A percentile compares a stretch with the other conserved stretches of the same genome.
Evolutionary conservation across 352 stramenopile genomes (phyloP).

Genomic region (Globisporangium iwayamae): DNA sequence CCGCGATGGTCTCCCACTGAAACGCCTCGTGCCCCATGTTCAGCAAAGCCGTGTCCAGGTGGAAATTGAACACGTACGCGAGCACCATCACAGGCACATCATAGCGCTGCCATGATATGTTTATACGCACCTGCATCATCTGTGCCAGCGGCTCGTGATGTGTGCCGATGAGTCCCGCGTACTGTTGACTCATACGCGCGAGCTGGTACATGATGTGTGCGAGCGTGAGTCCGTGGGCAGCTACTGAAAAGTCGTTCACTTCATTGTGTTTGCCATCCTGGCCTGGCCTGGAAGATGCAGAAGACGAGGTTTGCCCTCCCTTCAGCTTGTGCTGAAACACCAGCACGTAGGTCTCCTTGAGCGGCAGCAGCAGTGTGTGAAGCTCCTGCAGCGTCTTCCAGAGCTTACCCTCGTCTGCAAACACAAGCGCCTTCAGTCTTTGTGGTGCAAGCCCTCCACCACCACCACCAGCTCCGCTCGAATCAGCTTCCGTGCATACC

Average conservation of each 20-base stretch:
- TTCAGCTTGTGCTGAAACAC: slow-evolving; percentile 37
- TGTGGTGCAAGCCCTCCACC: slow-evolving; percentile 18
- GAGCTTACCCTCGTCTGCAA: slow-evolving; percentile 37
- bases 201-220: slow-evolving; percentile 80
- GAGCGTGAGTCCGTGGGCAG: slow-evolving; percentile 50
- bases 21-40: slow-evolving; percentile 46
- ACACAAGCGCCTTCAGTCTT: slow-evolving; percentile 54
- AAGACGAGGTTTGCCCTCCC: background rate
- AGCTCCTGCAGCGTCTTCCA: slow-evolving; percentile 47
- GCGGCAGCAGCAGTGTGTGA: slow-evolving; percentile 40
- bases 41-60: slow-evolving; percentile 55
- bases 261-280: background rate
- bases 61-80: slow-evolving; percentile 77
- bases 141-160: slow-evolving; percentile 29
- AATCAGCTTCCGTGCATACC: slow-evolving; percentile 34
- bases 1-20: slow-evolving; percentile 48
- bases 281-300: slow-evolving; percentile 12
- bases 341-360: slow-evolving; percentile 60
- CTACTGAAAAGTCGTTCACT: slow-evolving; percentile 22
- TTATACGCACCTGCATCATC: slow-evolving; percentile 43
- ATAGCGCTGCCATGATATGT: slow-evolving; percentile 68
- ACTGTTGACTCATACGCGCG: slow-evolving; percentile 69
- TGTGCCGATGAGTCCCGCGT: slow-evolving; percentile 31
- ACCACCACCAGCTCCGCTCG: background rate
- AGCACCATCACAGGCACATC: slow-evolving; percentile 71